phyloP scores from a whole-genome alignment of 1,139 yeast species.

The Kurtzmaniella natalensis region DNA sequence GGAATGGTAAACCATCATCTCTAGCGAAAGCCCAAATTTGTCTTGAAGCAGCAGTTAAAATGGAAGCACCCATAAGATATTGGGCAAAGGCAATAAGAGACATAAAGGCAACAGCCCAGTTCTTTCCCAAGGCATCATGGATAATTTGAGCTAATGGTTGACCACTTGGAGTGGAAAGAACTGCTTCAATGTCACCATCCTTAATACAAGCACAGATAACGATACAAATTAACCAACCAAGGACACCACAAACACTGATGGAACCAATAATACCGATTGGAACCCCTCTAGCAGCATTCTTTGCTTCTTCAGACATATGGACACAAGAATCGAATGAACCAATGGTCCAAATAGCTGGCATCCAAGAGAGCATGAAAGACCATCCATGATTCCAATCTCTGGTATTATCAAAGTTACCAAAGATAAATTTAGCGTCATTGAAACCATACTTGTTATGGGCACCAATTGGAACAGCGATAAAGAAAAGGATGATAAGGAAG shows the following conservation, averaged over 20 bases:
- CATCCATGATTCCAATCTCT: constrained; percentile 18
- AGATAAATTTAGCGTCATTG: constrained; percentile 15
- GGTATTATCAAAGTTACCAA: constrained; percentile 15
- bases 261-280: constrained; percentile 28
- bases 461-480: constrained; percentile 27
- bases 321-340: constrained; percentile 31
- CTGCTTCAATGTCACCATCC: constrained; percentile 15
- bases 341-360: constrained; percentile 32
- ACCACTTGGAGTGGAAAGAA: constrained; percentile 15
- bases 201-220: constrained; percentile 19
- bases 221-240: constrained; percentile 20
- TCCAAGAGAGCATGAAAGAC: constrained; percentile 23
- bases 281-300: constrained; percentile 21
- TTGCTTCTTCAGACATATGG: constrained; percentile 30
- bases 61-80: constrained; percentile 22
- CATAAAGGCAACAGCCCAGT: constrained; percentile 23
- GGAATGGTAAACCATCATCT: constrained; percentile 41
- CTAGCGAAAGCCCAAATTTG: constrained; percentile 28
- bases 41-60: constrained; percentile 17
- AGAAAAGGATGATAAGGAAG: constrained; percentile 14
- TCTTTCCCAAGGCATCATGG: constrained; percentile 20
- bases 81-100: constrained; percentile 20
- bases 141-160: constrained; percentile 24
- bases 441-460: constrained; percentile 20
- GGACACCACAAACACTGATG: constrained; percentile 17